Evolutionary conservation across 768 basidiomycete species (phyloP).

Genomic region (Boletales sp.): DNA sequence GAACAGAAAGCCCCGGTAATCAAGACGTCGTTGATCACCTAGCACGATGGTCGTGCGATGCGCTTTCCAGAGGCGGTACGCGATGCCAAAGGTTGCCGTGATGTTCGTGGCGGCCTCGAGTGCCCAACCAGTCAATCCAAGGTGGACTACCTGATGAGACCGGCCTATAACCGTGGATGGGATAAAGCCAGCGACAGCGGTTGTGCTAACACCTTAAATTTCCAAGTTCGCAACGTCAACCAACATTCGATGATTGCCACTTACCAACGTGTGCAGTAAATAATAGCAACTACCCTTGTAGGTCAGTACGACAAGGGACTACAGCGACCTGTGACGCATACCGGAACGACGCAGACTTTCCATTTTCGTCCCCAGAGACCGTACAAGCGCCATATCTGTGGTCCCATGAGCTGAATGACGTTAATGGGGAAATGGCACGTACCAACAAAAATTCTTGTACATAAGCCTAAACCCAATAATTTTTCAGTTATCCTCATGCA

Average conservation of each 20-base stretch:
- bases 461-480: constrained; percentile 7
- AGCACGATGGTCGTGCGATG: constrained; percentile 1
- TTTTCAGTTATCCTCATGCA: neutral
- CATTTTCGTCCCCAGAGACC: constrained; percentile 11
- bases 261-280: constrained; percentile 17
- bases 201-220: constrained; percentile 7
- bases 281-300: constrained; percentile 7
- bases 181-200: constrained; percentile 17
- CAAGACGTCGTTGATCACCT: neutral
- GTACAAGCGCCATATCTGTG: constrained; percentile 22
- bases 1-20: constrained; percentile 11
- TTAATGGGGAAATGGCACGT: neutral
- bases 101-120: constrained; percentile 16
- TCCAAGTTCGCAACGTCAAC: too few relatives aligned
- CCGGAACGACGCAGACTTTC: constrained; percentile 13
- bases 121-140: constrained; percentile 16
- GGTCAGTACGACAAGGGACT: neutral
- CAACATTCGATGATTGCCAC: neutral
- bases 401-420: neutral
- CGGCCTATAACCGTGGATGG: constrained; percentile 3
- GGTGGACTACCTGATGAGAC: neutral
- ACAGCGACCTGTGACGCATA: neutral
- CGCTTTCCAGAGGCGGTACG: constrained; percentile 14
- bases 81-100: constrained; percentile 15
- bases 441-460: constrained; percentile 18